Evolutionary conservation across 805 yeast genomes (phyloP).

Genomic region (Yamadazyma akitaensis): DNA sequence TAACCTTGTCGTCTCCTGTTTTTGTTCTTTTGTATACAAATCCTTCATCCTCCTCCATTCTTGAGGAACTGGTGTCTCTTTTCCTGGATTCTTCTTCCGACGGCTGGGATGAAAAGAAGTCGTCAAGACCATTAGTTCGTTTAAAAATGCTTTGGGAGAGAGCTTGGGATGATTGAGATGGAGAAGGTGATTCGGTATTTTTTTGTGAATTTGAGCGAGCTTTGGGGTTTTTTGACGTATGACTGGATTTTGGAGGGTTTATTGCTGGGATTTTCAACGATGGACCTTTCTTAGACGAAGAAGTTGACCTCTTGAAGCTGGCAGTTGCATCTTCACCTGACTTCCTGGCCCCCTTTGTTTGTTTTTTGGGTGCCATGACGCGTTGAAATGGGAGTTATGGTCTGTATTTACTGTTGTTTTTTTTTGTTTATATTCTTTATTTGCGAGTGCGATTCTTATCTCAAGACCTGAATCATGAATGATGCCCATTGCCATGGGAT

Average conservation of each 20-base stretch:
- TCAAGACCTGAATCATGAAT: background rate
- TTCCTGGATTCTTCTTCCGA: background rate
- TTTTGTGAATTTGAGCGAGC: background rate
- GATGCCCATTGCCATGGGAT: background rate
- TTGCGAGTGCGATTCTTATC: background rate
- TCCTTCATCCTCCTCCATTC: slow-evolving; percentile 29
- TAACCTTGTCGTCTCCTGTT: background rate
- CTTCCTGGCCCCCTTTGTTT: background rate
- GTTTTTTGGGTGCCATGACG: slow-evolving; percentile 1
- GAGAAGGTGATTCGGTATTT: background rate
- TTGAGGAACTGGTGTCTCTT: background rate
- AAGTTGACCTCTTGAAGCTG: background rate
- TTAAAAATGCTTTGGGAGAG: slow-evolving; percentile 9
- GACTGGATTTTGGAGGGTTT: background rate
- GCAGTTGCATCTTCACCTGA: background rate
- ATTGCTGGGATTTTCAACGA: background rate
- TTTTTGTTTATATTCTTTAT: background rate
- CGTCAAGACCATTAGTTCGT: slow-evolving; percentile 11
- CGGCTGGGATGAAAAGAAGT: slow-evolving; percentile 11
- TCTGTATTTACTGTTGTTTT: background rate
- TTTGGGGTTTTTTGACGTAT: background rate
- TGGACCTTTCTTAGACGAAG: background rate
- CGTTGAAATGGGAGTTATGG: background rate
- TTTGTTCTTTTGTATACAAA: slow-evolving; percentile 27
- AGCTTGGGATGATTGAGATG: background rate